Percentiles rank a stretch among this genome's conserved stretches.
These are phyloP conservation scores for Knoxdaviesia proteae DNA, from an alignment of 2,329 filamentous ascomycete genomes.

Conservation along the genomic window DNA sequence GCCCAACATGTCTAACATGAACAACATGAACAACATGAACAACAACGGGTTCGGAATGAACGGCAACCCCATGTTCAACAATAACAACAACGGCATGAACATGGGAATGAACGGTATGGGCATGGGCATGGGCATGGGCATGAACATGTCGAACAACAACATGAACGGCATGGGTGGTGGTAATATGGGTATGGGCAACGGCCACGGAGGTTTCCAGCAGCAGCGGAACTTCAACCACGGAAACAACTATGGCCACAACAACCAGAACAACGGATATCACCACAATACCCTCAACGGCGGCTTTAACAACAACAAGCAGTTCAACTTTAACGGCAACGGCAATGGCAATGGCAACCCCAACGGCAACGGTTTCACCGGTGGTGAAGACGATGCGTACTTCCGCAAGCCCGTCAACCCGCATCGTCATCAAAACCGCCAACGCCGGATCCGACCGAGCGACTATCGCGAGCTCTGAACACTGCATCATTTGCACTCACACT, in stretches of 20 bases:
- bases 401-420: constrained; percentile 90
- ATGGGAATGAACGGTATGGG: constrained; percentile 12
- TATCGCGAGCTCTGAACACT: constrained; percentile 53
- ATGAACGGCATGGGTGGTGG: constrained; percentile 10
- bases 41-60: background rate
- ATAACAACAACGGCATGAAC: constrained; percentile 3
- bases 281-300: constrained; percentile 8
- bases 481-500: background rate
- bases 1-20: constrained; percentile 2
- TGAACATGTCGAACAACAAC: constrained; percentile 6
- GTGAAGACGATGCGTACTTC: constrained; percentile 79
- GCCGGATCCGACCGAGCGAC: constrained; percentile 68
- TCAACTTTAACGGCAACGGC: constrained; percentile 9
- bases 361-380: constrained; percentile 22
- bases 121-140: constrained; percentile 10
- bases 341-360: constrained; percentile 6
- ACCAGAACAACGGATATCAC: constrained; percentile 5
- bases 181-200: constrained; percentile 11
- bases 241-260: constrained; percentile 2
- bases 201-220: constrained; percentile 6
- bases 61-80: constrained; percentile 1
- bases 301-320: constrained; percentile 11
- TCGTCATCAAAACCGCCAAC: constrained; percentile 63
- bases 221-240: background rate
- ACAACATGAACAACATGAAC: constrained; percentile 10